Conservation (phyloP, 805 yeast species). For the Monosporozyma unispora region DNA sequence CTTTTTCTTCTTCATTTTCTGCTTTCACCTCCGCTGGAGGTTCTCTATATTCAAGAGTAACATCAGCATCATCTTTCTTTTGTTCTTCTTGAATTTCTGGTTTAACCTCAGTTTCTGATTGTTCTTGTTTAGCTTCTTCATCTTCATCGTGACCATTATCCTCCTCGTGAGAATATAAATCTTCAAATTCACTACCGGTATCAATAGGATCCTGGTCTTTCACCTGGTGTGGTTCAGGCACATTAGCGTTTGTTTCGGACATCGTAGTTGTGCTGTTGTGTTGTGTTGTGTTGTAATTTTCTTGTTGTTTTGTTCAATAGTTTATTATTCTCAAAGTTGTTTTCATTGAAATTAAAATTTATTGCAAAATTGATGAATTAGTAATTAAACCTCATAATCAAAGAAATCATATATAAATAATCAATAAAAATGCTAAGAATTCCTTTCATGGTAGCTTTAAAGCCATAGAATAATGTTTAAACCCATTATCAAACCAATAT, state of each 20-base stretch:
- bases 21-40: conserved; percentile 1
- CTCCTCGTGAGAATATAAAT: conserved; percentile 1
- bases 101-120: neutral
- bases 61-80: neutral
- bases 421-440: too few relatives aligned
- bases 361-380: too few relatives aligned
- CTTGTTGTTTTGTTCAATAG: too few relatives aligned
- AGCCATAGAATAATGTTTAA: neutral
- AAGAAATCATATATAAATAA: too few relatives aligned
- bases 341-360: neutral
- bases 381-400: too few relatives aligned
- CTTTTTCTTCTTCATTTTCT: conserved; percentile 6
- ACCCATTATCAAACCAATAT: neutral
- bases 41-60: neutral
- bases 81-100: too few relatives aligned
- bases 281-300: neutral
- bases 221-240: neutral
- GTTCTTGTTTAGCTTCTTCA: neutral
- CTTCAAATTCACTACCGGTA: conserved; percentile 1
- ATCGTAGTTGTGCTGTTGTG: neutral
- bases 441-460: too few relatives aligned
- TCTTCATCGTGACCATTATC: neutral
- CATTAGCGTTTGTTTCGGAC: neutral
- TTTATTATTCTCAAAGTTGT: neutral
- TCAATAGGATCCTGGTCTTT: neutral